Evolutionary conservation across 306 rosid genomes (phyloP), one percentile per base, ranked within the genome.

Genomic region (Carpinus fangiana): DNA sequence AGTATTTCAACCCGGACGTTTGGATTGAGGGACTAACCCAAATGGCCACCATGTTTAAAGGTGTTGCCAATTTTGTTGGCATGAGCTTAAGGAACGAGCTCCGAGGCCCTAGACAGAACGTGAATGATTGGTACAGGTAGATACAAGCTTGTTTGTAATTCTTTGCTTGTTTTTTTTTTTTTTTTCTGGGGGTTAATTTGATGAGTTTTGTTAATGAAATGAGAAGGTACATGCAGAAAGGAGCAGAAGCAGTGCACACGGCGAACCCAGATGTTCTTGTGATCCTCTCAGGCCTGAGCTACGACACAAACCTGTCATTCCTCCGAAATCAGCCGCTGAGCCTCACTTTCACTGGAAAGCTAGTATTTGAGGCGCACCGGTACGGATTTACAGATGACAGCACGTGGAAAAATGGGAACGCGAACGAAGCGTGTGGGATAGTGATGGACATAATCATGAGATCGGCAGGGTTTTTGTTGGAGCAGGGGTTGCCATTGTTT

Each of bases 21-120:
- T 91, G 98, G 98, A 54, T 90, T 21, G 46, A 51, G 21, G 98
- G 98, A 45, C 93, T 93, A 16, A 90, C 92, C 21, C 78, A 85
- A 38, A 91, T 93, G 91, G 98, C 98, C 21, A 73, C 92, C 1
- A 70, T 91, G 82, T 93, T 93, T 75, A 91, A 81, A 0, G 95
- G 91, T 0, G 82, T 86, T 8, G 4, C 77, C 28, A 86, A 83
- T 78, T 93, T 93, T 62, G 88, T 93, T 5, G 98, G 86, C 10
- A 91, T 93, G 93, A 93, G 98, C 88, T 82, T 93, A 76, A 91
- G 98, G 82, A 93, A 93, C 45, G 98, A 93, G 72, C 95, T 93
- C 43, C 83, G 97, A 50, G 98, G 98, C 57, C 91, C 92, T 34
- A 93, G 70, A 82, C 98, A 93, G 66, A 93, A 90, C 60, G 83